Conservation (phyloP, 1,139 yeast genomes). For the Scheffersomyces lignicola region DNA sequence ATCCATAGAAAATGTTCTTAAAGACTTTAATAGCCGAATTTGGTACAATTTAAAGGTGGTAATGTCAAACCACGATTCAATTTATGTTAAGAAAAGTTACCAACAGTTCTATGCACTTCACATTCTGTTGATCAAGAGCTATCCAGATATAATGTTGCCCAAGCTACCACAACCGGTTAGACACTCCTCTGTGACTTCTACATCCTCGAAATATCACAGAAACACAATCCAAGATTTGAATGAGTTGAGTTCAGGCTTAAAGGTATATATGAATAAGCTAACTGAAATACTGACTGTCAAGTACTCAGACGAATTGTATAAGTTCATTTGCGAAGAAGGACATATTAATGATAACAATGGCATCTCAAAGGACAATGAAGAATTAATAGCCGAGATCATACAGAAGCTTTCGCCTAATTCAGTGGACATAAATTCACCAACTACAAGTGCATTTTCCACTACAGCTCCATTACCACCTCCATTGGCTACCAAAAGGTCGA, state of each 20-base stretch:
- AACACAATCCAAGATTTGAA: conserved; percentile 21
- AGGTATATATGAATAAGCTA: conserved; percentile 32
- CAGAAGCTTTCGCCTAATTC: conserved; percentile 23
- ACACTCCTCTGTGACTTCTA: conserved; percentile 6
- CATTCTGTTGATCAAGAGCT: conserved; percentile 17
- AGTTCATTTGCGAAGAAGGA: conserved; percentile 16
- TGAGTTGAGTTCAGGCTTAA: conserved; percentile 34
- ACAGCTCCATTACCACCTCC: conserved; percentile 31
- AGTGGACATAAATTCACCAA: conserved; percentile 16
- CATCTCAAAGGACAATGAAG: conserved; percentile 9
- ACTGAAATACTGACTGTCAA: conserved; percentile 16
- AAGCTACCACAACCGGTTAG: conserved; percentile 37
- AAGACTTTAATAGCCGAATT: conserved; percentile 18
- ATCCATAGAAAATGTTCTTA: conserved; percentile 9
- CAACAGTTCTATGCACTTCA: conserved; percentile 39
- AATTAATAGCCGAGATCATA: conserved; percentile 16
- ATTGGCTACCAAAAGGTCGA: not conserved
- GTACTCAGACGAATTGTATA: conserved; percentile 16
- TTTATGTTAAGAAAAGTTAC: conserved; percentile 31
- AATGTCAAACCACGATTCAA: conserved; percentile 21
- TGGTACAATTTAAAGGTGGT: conserved; percentile 36
- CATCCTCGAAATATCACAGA: conserved; percentile 15
- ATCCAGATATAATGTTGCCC: conserved; percentile 23
- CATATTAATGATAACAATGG: conserved; percentile 10
- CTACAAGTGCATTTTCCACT: conserved; percentile 16